phyloP scores from a whole-genome alignment of 495 filamentous ascomycete genomes.

The Hypoxylon perforatum region DNA sequence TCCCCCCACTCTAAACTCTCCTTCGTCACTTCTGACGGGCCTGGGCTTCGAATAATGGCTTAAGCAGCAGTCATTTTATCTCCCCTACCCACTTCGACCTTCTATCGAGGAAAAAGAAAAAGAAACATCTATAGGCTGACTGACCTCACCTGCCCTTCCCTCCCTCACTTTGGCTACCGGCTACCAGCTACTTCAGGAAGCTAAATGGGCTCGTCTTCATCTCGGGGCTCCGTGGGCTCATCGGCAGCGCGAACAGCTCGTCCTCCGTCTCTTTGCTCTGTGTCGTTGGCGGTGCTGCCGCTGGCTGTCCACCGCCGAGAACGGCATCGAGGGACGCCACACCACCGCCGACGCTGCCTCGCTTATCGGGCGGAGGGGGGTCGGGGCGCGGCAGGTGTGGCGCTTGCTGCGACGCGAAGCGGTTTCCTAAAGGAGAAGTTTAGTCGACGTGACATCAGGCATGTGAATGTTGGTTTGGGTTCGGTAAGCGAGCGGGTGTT shows the following conservation, averaged over 20 bases:
- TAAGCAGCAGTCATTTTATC: too few species aligned
- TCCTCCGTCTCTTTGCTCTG: slow-evolving; percentile 67
- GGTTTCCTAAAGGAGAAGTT: slow-evolving; percentile 10
- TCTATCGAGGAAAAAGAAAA: too few species aligned
- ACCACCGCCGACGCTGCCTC: slow-evolving; percentile 47
- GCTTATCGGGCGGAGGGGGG: slow-evolving; percentile 63
- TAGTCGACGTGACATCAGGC: background rate
- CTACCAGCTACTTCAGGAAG: slow-evolving; percentile 47
- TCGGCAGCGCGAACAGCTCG: slow-evolving; percentile 80
- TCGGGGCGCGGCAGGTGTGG: slow-evolving; percentile 14
- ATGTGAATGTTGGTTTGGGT: background rate
- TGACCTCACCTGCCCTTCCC: too few species aligned
- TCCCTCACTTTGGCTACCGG: too few species aligned
- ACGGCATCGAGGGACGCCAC: slow-evolving; percentile 59
- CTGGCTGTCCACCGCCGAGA: slow-evolving; percentile 49
- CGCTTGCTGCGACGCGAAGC: slow-evolving; percentile 18
- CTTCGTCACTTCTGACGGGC: too few species aligned
- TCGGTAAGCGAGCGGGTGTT: too few species aligned
- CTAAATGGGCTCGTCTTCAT: slow-evolving; percentile 80
- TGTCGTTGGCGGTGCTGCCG: slow-evolving; percentile 42
- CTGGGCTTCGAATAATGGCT: too few species aligned
- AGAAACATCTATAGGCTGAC: too few species aligned
- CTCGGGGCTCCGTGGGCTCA: slow-evolving; percentile 83
- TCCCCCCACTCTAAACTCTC: too few species aligned
- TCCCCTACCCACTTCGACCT: too few species aligned